Base-by-base conservation (phyloP, 805 yeast genomes). In the Schwanniomyces pseudopolymorphus region DNA sequence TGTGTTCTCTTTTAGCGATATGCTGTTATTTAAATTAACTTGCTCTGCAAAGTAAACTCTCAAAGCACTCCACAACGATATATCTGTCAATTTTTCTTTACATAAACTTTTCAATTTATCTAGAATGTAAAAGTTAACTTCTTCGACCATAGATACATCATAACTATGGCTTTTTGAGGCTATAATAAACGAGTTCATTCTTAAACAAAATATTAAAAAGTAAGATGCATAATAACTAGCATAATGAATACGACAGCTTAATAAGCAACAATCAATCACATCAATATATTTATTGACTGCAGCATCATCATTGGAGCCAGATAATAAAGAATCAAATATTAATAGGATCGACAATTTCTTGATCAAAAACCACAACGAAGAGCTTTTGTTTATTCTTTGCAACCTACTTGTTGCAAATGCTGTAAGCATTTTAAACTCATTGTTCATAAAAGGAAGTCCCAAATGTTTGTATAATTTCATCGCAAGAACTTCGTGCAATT, bases 141-240 rank as follows among this genome's bases (percentile, higher is more conserved):
- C 26, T 2, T 14, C 16, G 14, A 36, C 20, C 24, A 41, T 31
- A 5, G 2, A 14, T 9, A 21, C 40, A 9, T 4, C 7, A 9
- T 45, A 42, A 24, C 1, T 16, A 10, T 38, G 39, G 8, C 10
- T 16, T n/a, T 25, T 28, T 13, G 27, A 11, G 14, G 19, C 14
- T 11, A 26, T 13, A 24, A 47, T 9, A 19, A 40, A 38, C 13
- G 40, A 21, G 43, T 46, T 48, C 10, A 64, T 42, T 4, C 46
- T 42, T 4, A 61, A 48, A 5, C 58, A 43, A 75, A 75, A 70
- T 17, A 55, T 51, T n/a, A 70, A 44, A 40, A 59, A 67, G 42
- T 55, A 57, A 25, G 63, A 57, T 1, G 71, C 75, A 43, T 71
- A 64, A 50, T 72, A 72, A 50, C 72, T 72, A 33, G 74, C 70